Evolutionary conservation across 2,329 filamentous ascomycete species (phyloP).

Genomic region (Hypoxylon sp.): DNA sequence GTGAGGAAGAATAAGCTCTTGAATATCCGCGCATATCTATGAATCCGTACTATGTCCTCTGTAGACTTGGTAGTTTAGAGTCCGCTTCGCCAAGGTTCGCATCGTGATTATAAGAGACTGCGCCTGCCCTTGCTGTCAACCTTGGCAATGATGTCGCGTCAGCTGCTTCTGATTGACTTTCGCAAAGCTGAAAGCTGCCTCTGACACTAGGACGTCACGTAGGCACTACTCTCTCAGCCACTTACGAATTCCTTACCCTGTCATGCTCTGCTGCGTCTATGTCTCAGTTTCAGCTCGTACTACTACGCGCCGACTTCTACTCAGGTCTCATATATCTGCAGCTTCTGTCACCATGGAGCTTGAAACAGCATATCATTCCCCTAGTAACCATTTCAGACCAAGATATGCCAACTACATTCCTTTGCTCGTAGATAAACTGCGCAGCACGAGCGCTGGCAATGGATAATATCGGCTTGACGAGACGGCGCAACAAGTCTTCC

Average conservation of each 20-base stretch:
- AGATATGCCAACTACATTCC: background rate
- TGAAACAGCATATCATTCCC: background rate
- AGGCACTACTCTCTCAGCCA: background rate
- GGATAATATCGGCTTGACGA: background rate
- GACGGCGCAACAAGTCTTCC: background rate
- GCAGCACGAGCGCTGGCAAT: background rate
- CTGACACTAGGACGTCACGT: background rate
- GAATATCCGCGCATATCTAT: too few relatives aligned
- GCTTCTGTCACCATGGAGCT: background rate
- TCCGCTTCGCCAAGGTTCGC: too few relatives aligned
- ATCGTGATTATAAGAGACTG: too few relatives aligned
- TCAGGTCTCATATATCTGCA: background rate
- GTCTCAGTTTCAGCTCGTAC: background rate
- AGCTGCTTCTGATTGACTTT: too few relatives aligned
- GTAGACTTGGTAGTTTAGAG: too few relatives aligned
- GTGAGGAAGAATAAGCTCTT: conserved; percentile 39
- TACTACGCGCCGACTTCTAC: background rate
- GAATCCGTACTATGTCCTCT: too few relatives aligned
- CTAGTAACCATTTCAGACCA: background rate
- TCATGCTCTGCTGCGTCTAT: background rate
- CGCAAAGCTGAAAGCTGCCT: background rate
- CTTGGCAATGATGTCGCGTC: too few relatives aligned
- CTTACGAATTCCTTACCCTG: background rate
- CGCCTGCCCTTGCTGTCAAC: too few relatives aligned
- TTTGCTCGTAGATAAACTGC: background rate